Base-by-base conservation (phyloP, 805 yeast species). In the Debaryomyces maramus region DNA sequence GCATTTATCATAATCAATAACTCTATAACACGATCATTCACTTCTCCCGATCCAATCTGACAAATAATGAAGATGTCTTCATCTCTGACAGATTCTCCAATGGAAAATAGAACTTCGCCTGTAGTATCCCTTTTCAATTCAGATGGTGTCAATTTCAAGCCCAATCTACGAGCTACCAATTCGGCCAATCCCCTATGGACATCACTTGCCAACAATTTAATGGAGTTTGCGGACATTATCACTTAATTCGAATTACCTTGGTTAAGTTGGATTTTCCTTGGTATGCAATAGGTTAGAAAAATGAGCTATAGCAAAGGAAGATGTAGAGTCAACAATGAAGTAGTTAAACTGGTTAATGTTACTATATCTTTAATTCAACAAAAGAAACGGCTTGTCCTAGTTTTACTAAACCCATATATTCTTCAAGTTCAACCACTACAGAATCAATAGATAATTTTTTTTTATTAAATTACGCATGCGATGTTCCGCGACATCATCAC, bases 1-100 rank as follows among this genome's bases (percentile, higher is more conserved):
- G 98, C 98, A 62, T 88, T 89, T 49, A 91, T 81, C 82, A 91
- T 82, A 44, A 91, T 82, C 44, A 93, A 73, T 33, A 91, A 69
- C 60, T 93, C 99, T 83, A 91, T 79, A 37, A 91, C 73, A 48
- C 81, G 76, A 61, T 90, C 96, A 61, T 91, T 91, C 43, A 93
- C 75, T 37, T 78, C 84, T 11, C 89, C 90, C 5, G 86, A 81
- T 3, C 90, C 90, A 23, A 83, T 82, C 60, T 85, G 93, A 61
- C 85, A 81, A 45, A 85, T 78, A 49, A 85, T 82, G 56, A 78
- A 85, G 32, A 85, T 77, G 55, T 85, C 95, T 60, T 85, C 91
- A 61, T 85, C 93, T 72, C 95, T 77, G 32, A 85, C 87, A 16
- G 90, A 82, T 58, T 85, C 91, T 11, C 86, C 87, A 50, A 85